A percentile compares a stretch with the other conserved stretches of the same genome.
Evolutionary conservation across 768 basidiomycete species (phyloP).

Genomic region (Suillus luteus): DNA sequence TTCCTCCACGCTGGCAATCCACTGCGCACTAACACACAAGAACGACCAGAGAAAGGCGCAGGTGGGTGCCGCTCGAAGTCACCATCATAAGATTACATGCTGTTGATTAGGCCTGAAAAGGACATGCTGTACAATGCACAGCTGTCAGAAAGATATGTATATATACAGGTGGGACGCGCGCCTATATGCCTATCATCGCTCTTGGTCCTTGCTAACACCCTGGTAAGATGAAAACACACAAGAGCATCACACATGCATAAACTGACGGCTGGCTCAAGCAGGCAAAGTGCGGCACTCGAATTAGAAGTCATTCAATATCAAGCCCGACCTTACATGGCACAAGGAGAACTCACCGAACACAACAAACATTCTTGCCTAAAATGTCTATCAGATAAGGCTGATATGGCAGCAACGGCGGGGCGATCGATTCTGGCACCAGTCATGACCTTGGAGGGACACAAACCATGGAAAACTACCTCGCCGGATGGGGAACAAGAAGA

Average conservation of each 20-base stretch:
- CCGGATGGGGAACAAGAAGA: not conserved
- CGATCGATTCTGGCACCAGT: not conserved
- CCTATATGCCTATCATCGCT: not conserved
- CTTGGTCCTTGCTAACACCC: not conserved
- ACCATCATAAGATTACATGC: no score
- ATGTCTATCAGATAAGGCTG: not conserved
- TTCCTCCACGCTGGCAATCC: not conserved
- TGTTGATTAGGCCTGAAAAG: not conserved
- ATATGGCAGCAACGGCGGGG: not conserved
- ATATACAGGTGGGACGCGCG: not conserved
- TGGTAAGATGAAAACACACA: not conserved
- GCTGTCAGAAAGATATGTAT: not conserved
- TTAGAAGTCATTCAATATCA: not conserved
- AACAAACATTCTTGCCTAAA: not conserved
- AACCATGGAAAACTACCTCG: not conserved
- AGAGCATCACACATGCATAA: not conserved
- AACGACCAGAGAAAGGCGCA: no score
- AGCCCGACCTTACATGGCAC: not conserved
- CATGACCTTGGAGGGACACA: not conserved
- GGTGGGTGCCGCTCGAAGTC: no score
- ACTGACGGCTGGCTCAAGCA: not conserved
- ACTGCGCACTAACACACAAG: no score
- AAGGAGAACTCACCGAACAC: not conserved
- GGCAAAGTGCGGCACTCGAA: not conserved
- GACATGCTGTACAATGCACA: not conserved